Percentiles rank a stretch among this genome's conserved stretches.
These are phyloP conservation scores for Xerocomus potaroensis DNA, from an alignment of 768 basidiomycete genomes.

Conservation along the genomic window DNA sequence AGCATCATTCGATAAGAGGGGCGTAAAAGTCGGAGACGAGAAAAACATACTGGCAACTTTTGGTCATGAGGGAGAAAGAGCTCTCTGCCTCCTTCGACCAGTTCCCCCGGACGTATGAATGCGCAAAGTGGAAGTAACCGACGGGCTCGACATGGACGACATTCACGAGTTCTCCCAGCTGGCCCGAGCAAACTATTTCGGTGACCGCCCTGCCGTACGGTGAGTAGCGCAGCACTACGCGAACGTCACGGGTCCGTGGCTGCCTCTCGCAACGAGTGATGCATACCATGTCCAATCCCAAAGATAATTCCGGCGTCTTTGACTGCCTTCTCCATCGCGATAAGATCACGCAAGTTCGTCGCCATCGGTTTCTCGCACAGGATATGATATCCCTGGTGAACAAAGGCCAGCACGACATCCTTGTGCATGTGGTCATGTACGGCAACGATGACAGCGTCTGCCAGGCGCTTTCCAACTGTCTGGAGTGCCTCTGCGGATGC, in stretches of 20 bases:
- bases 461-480: conserved; percentile 64
- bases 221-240: conserved; percentile 78
- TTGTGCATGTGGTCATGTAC: conserved; percentile 80
- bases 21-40: not conserved
- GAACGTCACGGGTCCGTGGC: not conserved
- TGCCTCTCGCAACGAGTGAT: not conserved
- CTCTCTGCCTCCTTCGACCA: conserved; percentile 69
- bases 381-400: conserved; percentile 80
- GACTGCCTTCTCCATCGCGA: conserved; percentile 70
- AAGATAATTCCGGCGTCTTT: conserved; percentile 70
- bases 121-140: conserved; percentile 85
- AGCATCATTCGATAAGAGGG: conserved; percentile 1
- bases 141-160: conserved; percentile 83
- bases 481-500: conserved; percentile 65
- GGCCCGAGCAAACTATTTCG: conserved; percentile 63
- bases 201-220: conserved; percentile 73
- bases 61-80: conserved; percentile 83
- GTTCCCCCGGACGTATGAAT: conserved; percentile 82
- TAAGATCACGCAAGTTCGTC: conserved; percentile 64
- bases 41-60: conserved; percentile 76
- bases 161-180: conserved; percentile 76
- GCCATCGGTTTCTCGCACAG: conserved; percentile 95
- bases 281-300: conserved; percentile 81
- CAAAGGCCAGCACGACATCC: conserved; percentile 71
- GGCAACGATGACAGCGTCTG: conserved; percentile 77